Base-by-base conservation (phyloP, 345 rosid genomes). In the Anacardium occidentale region DNA sequence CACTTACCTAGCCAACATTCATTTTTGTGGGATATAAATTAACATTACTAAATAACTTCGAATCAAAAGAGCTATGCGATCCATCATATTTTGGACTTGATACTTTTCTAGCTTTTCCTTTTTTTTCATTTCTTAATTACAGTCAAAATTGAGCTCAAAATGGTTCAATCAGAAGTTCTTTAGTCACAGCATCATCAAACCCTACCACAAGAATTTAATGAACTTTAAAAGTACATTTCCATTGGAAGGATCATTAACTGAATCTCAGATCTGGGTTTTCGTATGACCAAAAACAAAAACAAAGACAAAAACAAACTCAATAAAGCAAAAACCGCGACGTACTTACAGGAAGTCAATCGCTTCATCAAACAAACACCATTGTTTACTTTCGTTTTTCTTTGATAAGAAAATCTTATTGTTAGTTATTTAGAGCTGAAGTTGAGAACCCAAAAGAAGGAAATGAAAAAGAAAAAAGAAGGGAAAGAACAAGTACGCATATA, bases 1-100 rank as follows among this genome's bases (percentile, higher is more conserved):
- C 99, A 79, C 86, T 89, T 32, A 95, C 99, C 99, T 95, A 60
- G 75, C 3, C 34, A 48, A 55, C 50, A 37, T 62, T 10, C 51
- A 52, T 32, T 56, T 56, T 8, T 10, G 5, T 17, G 10, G n/a
- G n/a, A 3, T 24, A 45, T 22, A 48, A 52, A 47, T 32, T 0
- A 61, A 22, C 60, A 37, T 8, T 60, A 65, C 10, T 11, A 17
- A 61, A 12, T 13, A n/a, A 57, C 34, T 29, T 29, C 32, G 32
- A 29, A 29, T 29, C 32, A 29, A 29, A 29, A 29, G 32, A 29
- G 32, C 32, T 29, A n/a, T n/a, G n/a, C n/a, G n/a, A n/a, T n/a
- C n/a, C n/a, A n/a, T n/a, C n/a, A n/a, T n/a, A n/a, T n/a, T 32
- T 58, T 34, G 22, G 34, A 32, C 1, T 21, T 32, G 21, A 32